Percentiles rank a stretch among this genome's conserved stretches.
phyloP scores from a whole-genome alignment of 2,329 filamentous ascomycete genomes.

The Cyclaneusma minus region DNA sequence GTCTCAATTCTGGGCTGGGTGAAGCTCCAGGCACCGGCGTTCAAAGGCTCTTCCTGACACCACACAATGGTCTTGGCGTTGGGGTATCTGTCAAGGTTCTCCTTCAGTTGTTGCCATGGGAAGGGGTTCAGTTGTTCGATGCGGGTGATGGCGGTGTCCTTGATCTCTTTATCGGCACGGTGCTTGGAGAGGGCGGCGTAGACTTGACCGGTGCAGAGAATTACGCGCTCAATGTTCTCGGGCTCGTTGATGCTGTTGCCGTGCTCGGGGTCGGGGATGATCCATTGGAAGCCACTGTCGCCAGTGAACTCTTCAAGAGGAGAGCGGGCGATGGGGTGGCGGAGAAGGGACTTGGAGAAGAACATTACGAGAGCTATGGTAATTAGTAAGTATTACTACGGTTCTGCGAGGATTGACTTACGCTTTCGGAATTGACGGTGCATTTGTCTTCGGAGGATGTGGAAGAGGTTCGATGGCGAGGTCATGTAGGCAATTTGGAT shows the following conservation, averaged over 20 bases:
- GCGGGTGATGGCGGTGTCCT: conserved; percentile 85
- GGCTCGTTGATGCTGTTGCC: conserved; percentile 58
- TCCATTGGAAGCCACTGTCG: conserved; percentile 90
- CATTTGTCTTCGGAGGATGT: conserved; percentile 92
- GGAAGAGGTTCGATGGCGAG: conserved; percentile 91
- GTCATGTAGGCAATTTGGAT: conserved; percentile 98
- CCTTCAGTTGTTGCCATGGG: conserved; percentile 92
- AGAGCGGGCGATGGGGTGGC: conserved; percentile 84
- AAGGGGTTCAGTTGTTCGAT: conserved; percentile 98
- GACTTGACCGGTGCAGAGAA: conserved; percentile 90
- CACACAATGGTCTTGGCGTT: conserved; percentile 97
- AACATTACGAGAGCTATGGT: conserved; percentile 73
- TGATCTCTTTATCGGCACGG: conserved; percentile 71
- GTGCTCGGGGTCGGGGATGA: conserved; percentile 84
- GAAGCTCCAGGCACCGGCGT: conserved; percentile 93
- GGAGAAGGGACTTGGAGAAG: conserved; percentile 94
- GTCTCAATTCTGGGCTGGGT: conserved; percentile 97
- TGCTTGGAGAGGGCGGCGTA: conserved; percentile 84
- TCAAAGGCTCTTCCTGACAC: conserved; percentile 94
- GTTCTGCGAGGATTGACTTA: conserved; percentile 31
- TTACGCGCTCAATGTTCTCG: conserved; percentile 83
- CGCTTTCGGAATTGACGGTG: conserved; percentile 98
- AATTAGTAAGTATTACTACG: conserved; percentile 9
- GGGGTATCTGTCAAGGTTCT: conserved; percentile 92
- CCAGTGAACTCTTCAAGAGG: conserved; percentile 80